phyloP scores from a whole-genome alignment of 805 yeast species.

The Zygosaccharomyces lentus region DNA sequence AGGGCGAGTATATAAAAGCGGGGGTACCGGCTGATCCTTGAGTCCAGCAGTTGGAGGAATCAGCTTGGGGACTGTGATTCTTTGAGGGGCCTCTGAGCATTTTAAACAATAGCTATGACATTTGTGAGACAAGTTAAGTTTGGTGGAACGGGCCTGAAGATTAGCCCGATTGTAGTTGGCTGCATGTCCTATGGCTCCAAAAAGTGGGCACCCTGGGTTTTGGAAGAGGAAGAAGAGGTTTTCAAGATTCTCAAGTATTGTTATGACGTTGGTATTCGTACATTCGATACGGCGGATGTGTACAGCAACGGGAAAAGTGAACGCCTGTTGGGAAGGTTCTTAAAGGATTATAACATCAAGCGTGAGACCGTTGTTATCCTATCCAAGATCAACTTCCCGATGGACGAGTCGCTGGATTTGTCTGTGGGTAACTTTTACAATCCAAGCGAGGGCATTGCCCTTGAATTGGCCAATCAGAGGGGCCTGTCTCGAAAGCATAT shows the following conservation, averaged over 20 bases:
- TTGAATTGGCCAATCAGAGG: constrained; percentile 33
- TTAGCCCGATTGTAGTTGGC: constrained; percentile 49
- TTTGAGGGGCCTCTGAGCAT: too few relatives aligned
- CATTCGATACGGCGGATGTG: constrained; percentile 49
- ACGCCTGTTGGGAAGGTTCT: constrained; percentile 47
- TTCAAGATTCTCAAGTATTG: constrained; percentile 44
- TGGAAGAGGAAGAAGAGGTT: constrained; percentile 46
- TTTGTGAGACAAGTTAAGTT: constrained; percentile 20
- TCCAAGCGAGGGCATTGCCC: neutral
- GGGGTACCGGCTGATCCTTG: too few relatives aligned
- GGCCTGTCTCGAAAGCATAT: constrained; percentile 48
- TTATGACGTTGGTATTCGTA: constrained; percentile 45
- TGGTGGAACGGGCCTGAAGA: constrained; percentile 47
- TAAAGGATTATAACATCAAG: constrained; percentile 46
- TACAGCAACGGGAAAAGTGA: constrained; percentile 49
- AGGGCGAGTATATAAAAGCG: too few relatives aligned
- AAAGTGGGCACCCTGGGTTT: constrained; percentile 42
- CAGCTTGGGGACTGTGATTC: too few relatives aligned
- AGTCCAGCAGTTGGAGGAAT: too few relatives aligned
- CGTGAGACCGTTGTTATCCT: constrained; percentile 55
- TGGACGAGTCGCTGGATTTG: constrained; percentile 25
- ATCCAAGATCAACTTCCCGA: constrained; percentile 40
- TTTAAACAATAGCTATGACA: neutral
- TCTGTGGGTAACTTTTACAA: neutral
- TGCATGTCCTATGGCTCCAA: constrained; percentile 52